Conservation (phyloP, 148 eudicot genomes). For the Vaccinium myrtillus region DNA sequence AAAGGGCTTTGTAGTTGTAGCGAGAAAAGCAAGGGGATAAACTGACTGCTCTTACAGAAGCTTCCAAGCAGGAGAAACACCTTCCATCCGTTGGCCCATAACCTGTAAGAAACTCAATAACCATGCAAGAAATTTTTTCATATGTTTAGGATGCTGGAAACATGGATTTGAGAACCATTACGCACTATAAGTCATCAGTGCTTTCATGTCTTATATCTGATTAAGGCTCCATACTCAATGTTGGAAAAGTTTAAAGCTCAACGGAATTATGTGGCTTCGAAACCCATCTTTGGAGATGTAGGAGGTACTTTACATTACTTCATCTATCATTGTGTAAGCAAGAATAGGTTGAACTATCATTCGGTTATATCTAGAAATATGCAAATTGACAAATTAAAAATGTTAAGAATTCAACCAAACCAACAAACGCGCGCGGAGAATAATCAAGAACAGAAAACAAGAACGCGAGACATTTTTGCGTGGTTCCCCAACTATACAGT, state of each 20-base stretch:
- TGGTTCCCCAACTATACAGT: too few species aligned
- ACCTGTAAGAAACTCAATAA: not conserved
- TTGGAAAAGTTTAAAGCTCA: not conserved
- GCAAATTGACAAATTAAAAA: not conserved
- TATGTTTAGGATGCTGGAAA: not conserved
- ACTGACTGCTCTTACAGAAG: constrained; percentile 8
- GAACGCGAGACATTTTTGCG: too few species aligned
- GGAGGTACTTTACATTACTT: not conserved
- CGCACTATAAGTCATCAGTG: not conserved
- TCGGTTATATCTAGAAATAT: not conserved
- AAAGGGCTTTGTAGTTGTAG: not conserved
- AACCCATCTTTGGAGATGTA: not conserved
- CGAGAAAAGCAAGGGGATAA: not conserved
- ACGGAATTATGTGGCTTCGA: not conserved
- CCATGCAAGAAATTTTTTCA: not conserved
- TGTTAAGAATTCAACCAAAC: too few species aligned
- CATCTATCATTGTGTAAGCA: not conserved
- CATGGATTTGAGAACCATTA: not conserved
- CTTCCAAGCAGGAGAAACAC: constrained; percentile 1
- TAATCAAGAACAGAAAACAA: too few species aligned
- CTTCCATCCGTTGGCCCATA: not conserved
- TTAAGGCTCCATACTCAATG: not conserved
- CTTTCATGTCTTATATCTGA: not conserved
- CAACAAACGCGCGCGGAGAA: too few species aligned
- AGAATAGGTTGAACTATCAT: not conserved